These are phyloP conservation scores for Septoria petroselini DNA, from an alignment of 2,329 filamentous ascomycete species.

Conservation along the genomic window DNA sequence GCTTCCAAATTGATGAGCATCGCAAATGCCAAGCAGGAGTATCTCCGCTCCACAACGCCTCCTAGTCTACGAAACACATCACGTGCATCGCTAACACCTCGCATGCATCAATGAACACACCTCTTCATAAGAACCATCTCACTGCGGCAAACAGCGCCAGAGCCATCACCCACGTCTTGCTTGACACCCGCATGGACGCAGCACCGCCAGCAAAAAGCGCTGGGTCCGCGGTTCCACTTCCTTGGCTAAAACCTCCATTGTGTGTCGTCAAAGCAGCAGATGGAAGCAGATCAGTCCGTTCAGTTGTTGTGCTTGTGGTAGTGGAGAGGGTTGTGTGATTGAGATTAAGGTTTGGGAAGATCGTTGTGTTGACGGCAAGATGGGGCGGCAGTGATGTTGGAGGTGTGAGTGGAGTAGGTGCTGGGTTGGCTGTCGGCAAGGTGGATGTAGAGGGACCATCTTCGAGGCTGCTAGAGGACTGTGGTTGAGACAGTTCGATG, in stretches of 20 bases:
- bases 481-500: not conserved
- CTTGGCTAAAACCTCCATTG: slow-evolving; percentile 1
- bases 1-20: no score
- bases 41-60: no score
- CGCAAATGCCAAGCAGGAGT: no score
- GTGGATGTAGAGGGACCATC: not conserved
- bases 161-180: slow-evolving; percentile 4
- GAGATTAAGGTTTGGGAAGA: no score
- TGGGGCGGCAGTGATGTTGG: not conserved
- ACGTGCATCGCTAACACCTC: no score
- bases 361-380: no score
- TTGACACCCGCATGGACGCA: not conserved
- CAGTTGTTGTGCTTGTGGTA: not conserved
- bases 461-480: no score
- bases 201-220: slow-evolving; percentile 2
- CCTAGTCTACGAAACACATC: no score
- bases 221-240: slow-evolving; percentile 6
- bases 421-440: not conserved
- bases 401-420: not conserved
- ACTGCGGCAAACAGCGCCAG: not conserved
- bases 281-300: not conserved
- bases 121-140: not conserved
- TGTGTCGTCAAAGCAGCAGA: not conserved
- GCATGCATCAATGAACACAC: no score
- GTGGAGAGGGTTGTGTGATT: no score